These are phyloP conservation scores for Fusarium azukiicola DNA, from an alignment of 2,329 filamentous ascomycete species.

Conservation along the genomic window DNA sequence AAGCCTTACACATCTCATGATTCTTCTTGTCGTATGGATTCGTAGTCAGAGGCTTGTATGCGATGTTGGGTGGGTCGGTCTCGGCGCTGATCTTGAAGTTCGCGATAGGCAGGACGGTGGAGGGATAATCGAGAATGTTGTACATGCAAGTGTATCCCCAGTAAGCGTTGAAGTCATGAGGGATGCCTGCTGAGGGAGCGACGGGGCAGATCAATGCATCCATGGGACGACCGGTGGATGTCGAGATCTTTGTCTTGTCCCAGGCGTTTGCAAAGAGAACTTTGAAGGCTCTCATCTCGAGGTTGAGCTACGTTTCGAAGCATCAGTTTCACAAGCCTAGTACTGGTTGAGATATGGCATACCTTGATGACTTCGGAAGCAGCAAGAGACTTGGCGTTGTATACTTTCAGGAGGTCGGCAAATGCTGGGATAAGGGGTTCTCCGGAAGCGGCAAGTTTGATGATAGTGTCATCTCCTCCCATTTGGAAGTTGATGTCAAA, in stretches of 20 bases:
- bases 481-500: constrained; percentile 33
- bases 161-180: constrained; percentile 38
- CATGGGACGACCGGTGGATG: not conserved
- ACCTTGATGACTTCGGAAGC: constrained; percentile 26
- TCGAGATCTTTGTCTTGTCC: not conserved
- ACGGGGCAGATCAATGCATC: constrained; percentile 32
- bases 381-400: not conserved
- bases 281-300: constrained; percentile 10
- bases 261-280: constrained; percentile 10
- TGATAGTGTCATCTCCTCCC: not conserved
- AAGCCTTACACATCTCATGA: constrained; percentile 30
- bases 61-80: not conserved
- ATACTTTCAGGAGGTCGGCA: constrained; percentile 25
- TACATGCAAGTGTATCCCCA: constrained; percentile 37
- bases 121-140: constrained; percentile 39
- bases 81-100: not conserved
- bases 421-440: constrained; percentile 31
- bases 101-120: constrained; percentile 10
- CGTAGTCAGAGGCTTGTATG: not conserved
- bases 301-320: not conserved
- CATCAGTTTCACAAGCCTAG: not conserved
- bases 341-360: not conserved
- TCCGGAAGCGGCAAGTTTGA: constrained; percentile 13
- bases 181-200: constrained; percentile 16
- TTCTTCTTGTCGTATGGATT: constrained; percentile 35